Evolutionary conservation across 345 rosid genomes (phyloP).

Genomic region (Rhizophora mangle): DNA sequence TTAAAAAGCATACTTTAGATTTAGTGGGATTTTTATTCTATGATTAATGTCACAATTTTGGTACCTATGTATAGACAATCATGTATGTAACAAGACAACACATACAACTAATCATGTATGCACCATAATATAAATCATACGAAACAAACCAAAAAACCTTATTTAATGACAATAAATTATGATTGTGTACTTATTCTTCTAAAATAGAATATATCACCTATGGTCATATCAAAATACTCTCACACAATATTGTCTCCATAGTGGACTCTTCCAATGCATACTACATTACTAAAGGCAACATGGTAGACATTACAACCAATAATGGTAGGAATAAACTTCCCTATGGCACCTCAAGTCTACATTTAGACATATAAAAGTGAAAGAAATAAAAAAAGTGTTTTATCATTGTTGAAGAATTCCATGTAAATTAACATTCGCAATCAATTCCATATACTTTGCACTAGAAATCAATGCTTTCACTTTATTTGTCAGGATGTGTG

Average conservation of each 20-base stretch:
- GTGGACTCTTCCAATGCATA: slow-evolving; percentile 95
- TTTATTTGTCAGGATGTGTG: slow-evolving; percentile 94
- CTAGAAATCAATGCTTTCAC: slow-evolving; percentile 92
- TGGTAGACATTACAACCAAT: slow-evolving; percentile 78
- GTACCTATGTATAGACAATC: background rate
- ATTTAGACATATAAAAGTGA: background rate
- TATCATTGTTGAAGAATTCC: background rate
- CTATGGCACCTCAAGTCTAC: slow-evolving; percentile 7
- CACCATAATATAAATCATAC: background rate
- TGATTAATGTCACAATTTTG: too few relatives aligned
- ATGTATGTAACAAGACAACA: too few relatives aligned
- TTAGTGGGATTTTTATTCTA: too few relatives aligned
- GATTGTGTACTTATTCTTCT: too few relatives aligned
- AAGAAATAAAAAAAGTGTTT: background rate
- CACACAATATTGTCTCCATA: slow-evolving; percentile 83
- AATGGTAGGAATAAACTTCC: slow-evolving; percentile 6
- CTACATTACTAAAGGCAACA: slow-evolving; percentile 88
- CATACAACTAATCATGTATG: too few relatives aligned
- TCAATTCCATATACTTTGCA: slow-evolving; percentile 93
- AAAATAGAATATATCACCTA: slow-evolving; percentile 49
- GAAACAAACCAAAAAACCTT: background rate
- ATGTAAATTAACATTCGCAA: slow-evolving; percentile 54
- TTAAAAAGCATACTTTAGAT: too few relatives aligned
- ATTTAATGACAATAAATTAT: too few relatives aligned
- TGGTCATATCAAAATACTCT: slow-evolving; percentile 88